Evolutionary conservation across 1,284 basidiomycete species (phyloP), one percentile per base, ranked within the genome.

Genomic region (Tetrapyrgos nigripes): DNA sequence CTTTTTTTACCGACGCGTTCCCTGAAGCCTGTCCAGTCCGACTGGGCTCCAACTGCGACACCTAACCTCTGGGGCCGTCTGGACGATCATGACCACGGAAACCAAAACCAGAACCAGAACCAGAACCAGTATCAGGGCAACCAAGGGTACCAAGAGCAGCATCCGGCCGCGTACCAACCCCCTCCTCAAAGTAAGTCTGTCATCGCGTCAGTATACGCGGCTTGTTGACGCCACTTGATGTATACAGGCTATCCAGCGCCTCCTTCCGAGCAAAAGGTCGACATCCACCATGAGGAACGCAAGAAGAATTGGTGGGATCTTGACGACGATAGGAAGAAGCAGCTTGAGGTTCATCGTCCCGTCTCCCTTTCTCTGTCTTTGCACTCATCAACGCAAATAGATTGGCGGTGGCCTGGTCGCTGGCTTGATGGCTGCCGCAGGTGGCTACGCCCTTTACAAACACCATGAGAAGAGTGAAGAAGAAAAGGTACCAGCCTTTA

Each of bases 31-130:
- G 23, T 56, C 13, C 27, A 90, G 86, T 57, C 76, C 31, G 87
- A 89, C 63, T 91, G 89, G 90, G 72, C 83, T 28, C 89, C 89
- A 1, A 67, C 76, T 9, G 62, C 71, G 17, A 85, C 83, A 1
- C 88, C 89, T 31, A 87, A 87, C 8, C 79, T 92, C 33, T 92
- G 89, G 89, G 86, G 83, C 51, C 79, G 77, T 50, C 48, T 85
- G 37, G 71, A 75, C 31, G 77, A 77, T 47, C 69, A 72, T n/a
- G 73, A 75, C 31, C 61, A 64, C 27, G 66, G 66, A 43, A 53
- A 65, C 33, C 60, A 70, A 52, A 56, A 74, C 23, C 69, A 77
- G 29, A 63, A 71, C 35, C 64, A 66, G 43, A 60, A 61, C 45
- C 64, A 71, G 37, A 68, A 72, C 17, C 71, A 72, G 13, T 69